phyloP scores from a whole-genome alignment of 2,329 filamentous ascomycete species.

The Diaporthe ampelina region DNA sequence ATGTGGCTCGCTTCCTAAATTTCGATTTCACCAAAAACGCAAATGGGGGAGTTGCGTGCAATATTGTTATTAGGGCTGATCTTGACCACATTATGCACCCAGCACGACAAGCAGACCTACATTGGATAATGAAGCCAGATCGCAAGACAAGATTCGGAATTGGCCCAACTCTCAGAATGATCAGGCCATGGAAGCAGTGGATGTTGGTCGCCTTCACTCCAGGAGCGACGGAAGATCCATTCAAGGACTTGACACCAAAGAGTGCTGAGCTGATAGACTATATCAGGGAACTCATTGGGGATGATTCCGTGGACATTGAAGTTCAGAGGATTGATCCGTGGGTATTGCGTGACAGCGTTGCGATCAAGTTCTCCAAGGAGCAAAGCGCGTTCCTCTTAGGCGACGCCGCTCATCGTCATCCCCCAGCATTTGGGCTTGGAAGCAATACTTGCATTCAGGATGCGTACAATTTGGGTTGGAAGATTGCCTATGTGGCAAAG shows the following conservation, averaged over 20 bases:
- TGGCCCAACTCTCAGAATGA: conserved; percentile 63
- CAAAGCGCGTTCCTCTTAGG: conserved; percentile 62
- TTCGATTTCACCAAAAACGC: conserved; percentile 5
- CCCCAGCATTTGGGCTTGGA: conserved; percentile 63
- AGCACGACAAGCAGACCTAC: conserved; percentile 65
- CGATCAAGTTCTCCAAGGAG: conserved; percentile 59
- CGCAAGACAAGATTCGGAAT: conserved; percentile 59
- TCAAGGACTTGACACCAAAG: conserved; percentile 31
- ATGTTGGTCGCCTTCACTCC: conserved; percentile 54
- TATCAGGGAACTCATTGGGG: conserved; percentile 63
- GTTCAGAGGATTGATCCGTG: conserved; percentile 64
- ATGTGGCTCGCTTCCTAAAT: conserved; percentile 21
- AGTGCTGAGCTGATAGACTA: conserved; percentile 39
- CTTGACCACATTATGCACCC: conserved; percentile 61
- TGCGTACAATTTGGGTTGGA: conserved; percentile 63
- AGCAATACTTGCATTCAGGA: conserved; percentile 66
- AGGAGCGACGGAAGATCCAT: conserved; percentile 46
- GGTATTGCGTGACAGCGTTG: conserved; percentile 68
- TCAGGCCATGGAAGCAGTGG: conserved; percentile 72
- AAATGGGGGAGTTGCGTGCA: conserved; percentile 28
- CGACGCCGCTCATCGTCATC: conserved; percentile 66
- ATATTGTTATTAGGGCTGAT: conserved; percentile 51
- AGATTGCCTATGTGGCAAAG: conserved; percentile 57
- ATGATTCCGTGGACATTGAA: conserved; percentile 60
- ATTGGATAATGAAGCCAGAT: conserved; percentile 68